phyloP scores from a whole-genome alignment of 2,329 filamentous ascomycete genomes.

The Aspergillus japonicus region DNA sequence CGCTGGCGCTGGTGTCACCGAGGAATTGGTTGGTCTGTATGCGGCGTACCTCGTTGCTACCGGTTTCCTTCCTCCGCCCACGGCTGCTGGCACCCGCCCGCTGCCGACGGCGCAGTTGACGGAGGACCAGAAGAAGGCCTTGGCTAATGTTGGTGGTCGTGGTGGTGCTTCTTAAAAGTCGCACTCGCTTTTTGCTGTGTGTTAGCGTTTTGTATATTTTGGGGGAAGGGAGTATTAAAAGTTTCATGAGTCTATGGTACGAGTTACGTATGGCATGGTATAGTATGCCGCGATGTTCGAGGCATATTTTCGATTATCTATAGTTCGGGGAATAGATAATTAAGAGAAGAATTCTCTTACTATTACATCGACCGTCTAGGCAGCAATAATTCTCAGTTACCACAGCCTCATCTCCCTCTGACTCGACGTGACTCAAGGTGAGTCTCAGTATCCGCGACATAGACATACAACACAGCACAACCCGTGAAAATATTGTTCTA shows the following conservation, averaged over 20 bases:
- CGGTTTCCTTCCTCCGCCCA: conserved; percentile 57
- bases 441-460: too few relatives aligned
- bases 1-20: conserved; percentile 56
- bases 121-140: conserved; percentile 49
- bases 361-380: too few relatives aligned
- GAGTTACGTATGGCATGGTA: not conserved
- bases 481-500: too few relatives aligned
- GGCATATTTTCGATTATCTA: not conserved
- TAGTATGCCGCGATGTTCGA: not conserved
- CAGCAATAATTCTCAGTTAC: too few relatives aligned
- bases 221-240: not conserved
- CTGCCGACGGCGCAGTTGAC: conserved; percentile 49
- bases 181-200: conserved; percentile 1
- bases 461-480: too few relatives aligned
- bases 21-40: conserved; percentile 63
- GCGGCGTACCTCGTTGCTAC: conserved; percentile 62
- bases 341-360: too few relatives aligned
- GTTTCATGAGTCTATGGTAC: not conserved
- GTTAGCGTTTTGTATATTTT: conserved; percentile 5
- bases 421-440: too few relatives aligned
- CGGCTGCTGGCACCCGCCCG: conserved; percentile 23
- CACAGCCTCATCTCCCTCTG: too few relatives aligned
- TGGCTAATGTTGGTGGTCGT: conserved; percentile 55
- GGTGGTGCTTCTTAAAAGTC: conserved; percentile 36
- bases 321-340: not conserved